A percentile compares a stretch with the other conserved stretches of the same genome.
phyloP scores from a whole-genome alignment of 495 filamentous ascomycete genomes.

The Pseudoneurospora amorphoporcata region DNA sequence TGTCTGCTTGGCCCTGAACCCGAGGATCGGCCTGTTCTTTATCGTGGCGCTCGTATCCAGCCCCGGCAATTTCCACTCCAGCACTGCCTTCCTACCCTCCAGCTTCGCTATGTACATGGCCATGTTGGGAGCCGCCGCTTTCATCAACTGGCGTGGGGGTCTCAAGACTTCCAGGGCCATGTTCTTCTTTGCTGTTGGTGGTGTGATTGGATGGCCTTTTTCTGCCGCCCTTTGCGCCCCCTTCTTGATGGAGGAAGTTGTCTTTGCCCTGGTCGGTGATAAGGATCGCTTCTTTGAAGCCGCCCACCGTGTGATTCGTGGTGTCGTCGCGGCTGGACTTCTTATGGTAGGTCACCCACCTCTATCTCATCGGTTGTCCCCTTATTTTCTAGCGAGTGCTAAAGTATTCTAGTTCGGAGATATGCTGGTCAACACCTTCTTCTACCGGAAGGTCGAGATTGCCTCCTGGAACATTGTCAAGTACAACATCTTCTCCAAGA shows the following conservation, averaged over 20 bases:
- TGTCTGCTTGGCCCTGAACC: conserved; percentile 62
- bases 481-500: conserved; percentile 84
- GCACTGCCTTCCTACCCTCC: conserved; percentile 77
- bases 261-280: conserved; percentile 49
- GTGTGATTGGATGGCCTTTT: conserved; percentile 93
- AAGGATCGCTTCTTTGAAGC: conserved; percentile 47
- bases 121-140: conserved; percentile 76
- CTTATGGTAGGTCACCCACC: conserved; percentile 52
- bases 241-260: conserved; percentile 64
- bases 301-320: conserved; percentile 51
- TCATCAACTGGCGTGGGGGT: conserved; percentile 74
- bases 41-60: conserved; percentile 62
- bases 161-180: conserved; percentile 71
- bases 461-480: conserved; percentile 88
- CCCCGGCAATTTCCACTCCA: conserved; percentile 89
- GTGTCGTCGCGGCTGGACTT: conserved; percentile 51
- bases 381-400: conserved; percentile 8
- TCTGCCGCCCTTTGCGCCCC: conserved; percentile 73
- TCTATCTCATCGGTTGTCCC: conserved; percentile 2
- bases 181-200: conserved; percentile 85
- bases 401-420: conserved; percentile 35
- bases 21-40: conserved; percentile 75
- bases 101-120: conserved; percentile 95
- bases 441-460: conserved; percentile 66
- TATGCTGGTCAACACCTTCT: conserved; percentile 60